These are phyloP conservation scores for Pseudocercospora crystallina DNA, from an alignment of 2,329 filamentous ascomycete species.

Conservation along the genomic window DNA sequence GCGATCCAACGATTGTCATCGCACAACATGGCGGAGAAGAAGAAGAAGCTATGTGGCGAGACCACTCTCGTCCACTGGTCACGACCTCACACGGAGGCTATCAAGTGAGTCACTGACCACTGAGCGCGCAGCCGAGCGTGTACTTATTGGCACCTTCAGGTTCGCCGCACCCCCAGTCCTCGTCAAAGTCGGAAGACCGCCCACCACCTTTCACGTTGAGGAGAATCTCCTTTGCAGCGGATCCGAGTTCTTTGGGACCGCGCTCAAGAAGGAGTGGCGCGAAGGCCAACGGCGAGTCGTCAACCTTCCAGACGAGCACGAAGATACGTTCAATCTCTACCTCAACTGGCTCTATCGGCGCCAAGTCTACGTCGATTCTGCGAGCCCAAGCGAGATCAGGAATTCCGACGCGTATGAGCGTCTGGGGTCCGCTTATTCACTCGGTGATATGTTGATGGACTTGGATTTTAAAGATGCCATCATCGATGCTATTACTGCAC, in stretches of 20 bases:
- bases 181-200: slow-evolving; percentile 11
- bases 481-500: not conserved
- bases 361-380: not conserved
- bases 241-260: slow-evolving; percentile 4
- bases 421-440: slow-evolving; percentile 1
- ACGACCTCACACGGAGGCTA: no score
- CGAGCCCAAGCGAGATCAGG: not conserved
- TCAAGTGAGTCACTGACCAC: no score
- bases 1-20: no score
- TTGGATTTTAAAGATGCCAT: slow-evolving; percentile 16
- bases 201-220: slow-evolving; percentile 5
- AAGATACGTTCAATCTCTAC: not conserved
- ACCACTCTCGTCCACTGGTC: no score
- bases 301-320: not conserved
- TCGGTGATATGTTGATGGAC: slow-evolving; percentile 13
- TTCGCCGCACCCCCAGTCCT: slow-evolving; percentile 3
- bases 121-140: no score
- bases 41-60: no score
- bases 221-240: not conserved
- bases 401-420: not conserved
- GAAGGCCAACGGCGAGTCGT: not conserved
- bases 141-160: no score
- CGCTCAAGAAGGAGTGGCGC: slow-evolving; percentile 3
- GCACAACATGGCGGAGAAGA: no score
- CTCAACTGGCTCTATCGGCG: slow-evolving; percentile 3